Evolutionary conservation across 2,329 filamentous ascomycete genomes (phyloP).

Genomic region (Corinectria fuckeliana): DNA sequence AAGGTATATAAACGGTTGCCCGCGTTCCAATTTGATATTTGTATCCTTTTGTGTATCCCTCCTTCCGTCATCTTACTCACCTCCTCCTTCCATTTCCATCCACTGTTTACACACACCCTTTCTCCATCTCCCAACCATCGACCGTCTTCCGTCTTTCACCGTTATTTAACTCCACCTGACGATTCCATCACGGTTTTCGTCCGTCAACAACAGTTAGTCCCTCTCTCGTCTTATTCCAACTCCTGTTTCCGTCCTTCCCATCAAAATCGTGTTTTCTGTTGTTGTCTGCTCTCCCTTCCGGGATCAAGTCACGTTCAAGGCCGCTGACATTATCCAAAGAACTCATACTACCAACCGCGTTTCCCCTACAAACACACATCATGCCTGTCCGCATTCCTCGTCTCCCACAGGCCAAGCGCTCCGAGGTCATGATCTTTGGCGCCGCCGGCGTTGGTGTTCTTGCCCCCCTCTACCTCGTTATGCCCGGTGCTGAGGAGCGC

Average conservation of each 20-base stretch:
- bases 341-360: background rate
- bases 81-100: background rate
- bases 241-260: background rate
- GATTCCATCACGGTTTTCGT: slow-evolving; percentile 4
- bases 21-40: background rate
- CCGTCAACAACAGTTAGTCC: slow-evolving; percentile 17
- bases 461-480: slow-evolving; percentile 63
- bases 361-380: slow-evolving; percentile 32
- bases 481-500: slow-evolving; percentile 62
- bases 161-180: background rate
- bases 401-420: slow-evolving; percentile 55
- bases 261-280: background rate
- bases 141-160: background rate
- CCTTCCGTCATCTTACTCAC: slow-evolving; percentile 17
- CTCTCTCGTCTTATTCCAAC: background rate
- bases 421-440: slow-evolving; percentile 60
- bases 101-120: background rate
- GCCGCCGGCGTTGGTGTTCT: slow-evolving; percentile 60
- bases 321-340: slow-evolving; percentile 10
- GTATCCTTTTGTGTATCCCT: slow-evolving; percentile 4
- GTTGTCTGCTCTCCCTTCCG: background rate
- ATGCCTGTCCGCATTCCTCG: slow-evolving; percentile 57
- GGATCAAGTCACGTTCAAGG: background rate
- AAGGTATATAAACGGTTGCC: slow-evolving; percentile 18
- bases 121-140: background rate